Evolutionary conservation across 768 basidiomycete species (phyloP).

Genomic region (Hemileccinum impolitum): DNA sequence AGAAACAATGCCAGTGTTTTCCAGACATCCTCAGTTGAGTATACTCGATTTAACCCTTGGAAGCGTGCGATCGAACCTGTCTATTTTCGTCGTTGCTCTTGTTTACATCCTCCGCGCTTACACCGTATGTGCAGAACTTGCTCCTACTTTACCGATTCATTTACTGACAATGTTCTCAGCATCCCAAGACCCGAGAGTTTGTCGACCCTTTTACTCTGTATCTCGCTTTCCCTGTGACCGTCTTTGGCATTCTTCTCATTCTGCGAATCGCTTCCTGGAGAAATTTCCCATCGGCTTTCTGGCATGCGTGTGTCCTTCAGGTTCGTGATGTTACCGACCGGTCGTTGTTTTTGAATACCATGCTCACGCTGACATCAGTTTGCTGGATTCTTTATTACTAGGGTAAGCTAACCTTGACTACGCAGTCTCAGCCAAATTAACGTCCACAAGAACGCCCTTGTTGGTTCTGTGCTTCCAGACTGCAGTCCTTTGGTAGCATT

Average conservation of each 20-base stretch:
- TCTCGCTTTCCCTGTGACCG: constrained; percentile 22
- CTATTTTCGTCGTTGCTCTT: constrained; percentile 13
- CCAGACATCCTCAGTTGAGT: background rate
- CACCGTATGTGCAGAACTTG: constrained; percentile 16
- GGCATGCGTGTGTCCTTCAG: constrained; percentile 33
- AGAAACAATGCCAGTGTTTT: constrained; percentile 1
- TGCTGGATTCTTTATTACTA: constrained; percentile 32
- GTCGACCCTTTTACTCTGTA: constrained; percentile 21
- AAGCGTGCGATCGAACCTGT: constrained; percentile 11
- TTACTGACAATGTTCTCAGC: constrained; percentile 13
- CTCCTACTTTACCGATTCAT: background rate
- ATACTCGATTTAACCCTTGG: constrained; percentile 3
- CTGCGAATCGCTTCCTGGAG: constrained; percentile 18
- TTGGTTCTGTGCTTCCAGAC: constrained; percentile 4
- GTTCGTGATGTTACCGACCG: constrained; percentile 22
- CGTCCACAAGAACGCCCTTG: constrained; percentile 18
- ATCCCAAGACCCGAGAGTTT: constrained; percentile 14
- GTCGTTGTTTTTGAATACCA: background rate
- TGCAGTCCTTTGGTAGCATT: constrained; percentile 14
- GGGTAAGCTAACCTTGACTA: constrained; percentile 13
- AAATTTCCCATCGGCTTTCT: constrained; percentile 21
- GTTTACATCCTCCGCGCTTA: constrained; percentile 15
- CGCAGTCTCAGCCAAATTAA: background rate
- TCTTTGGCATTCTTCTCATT: constrained; percentile 19
- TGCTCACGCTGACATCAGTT: constrained; percentile 21